These are phyloP conservation scores for Beauveria scarabaeidicola DNA, from an alignment of 2,329 filamentous ascomycete species.

Conservation along the genomic window DNA sequence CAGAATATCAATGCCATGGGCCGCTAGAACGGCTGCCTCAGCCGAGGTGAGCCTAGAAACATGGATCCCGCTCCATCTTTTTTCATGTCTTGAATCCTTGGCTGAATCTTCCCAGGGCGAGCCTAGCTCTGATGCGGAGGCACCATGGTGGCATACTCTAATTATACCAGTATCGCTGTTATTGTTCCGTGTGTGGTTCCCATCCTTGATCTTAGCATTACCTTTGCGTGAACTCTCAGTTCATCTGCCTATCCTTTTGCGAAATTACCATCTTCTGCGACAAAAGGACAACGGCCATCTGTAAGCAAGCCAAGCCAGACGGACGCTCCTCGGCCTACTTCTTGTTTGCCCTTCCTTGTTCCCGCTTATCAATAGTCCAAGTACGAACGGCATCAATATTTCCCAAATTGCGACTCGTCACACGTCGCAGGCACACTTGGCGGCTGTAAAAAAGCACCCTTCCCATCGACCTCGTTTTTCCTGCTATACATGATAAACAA, in stretches of 20 bases:
- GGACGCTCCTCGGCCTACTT: not conserved
- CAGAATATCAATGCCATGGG: slow-evolving; percentile 4
- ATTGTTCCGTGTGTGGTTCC: slow-evolving; percentile 10
- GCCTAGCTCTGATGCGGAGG: slow-evolving; percentile 10
- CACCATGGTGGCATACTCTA: slow-evolving; percentile 8
- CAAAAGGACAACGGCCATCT: not conserved
- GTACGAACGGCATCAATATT: not conserved
- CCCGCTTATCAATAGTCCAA: not conserved
- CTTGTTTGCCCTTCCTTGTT: not conserved
- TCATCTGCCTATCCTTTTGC: not conserved
- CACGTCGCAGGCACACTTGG: not conserved
- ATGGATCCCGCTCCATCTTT: slow-evolving; percentile 10
- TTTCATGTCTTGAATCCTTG: slow-evolving; percentile 6
- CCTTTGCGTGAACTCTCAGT: slow-evolving; percentile 6
- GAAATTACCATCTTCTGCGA: not conserved
- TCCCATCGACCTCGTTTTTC: not conserved
- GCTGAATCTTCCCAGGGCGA: not conserved
- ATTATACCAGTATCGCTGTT: slow-evolving; percentile 11
- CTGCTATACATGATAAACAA: not conserved
- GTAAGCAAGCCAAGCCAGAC: not conserved
- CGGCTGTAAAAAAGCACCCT: not conserved
- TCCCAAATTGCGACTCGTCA: slow-evolving; percentile 8
- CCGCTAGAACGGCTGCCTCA: slow-evolving; percentile 8
- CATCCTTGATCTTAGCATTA: slow-evolving; percentile 12
- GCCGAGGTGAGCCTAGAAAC: slow-evolving; percentile 10